Conservation (phyloP, 768 basidiomycete species). For the Russula emetica region DNA sequence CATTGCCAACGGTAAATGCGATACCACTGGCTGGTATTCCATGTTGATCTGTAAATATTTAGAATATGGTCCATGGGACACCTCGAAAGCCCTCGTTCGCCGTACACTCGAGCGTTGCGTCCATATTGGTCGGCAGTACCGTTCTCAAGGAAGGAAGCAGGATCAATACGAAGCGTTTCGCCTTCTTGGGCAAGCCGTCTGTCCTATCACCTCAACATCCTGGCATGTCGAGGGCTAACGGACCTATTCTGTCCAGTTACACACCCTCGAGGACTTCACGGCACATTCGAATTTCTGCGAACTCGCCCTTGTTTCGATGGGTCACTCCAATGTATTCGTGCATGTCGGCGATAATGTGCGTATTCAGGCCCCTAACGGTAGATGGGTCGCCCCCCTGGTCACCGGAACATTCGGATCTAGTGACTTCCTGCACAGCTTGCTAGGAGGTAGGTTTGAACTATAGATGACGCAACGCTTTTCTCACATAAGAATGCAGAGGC, state of each 20-base stretch:
- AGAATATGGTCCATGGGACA: slow-evolving; percentile 82
- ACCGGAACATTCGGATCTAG: slow-evolving; percentile 78
- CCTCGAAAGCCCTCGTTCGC: slow-evolving; percentile 73
- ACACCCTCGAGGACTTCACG: slow-evolving; percentile 81
- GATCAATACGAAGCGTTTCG: slow-evolving; percentile 79
- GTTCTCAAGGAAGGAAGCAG: slow-evolving; percentile 52
- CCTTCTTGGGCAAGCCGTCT: slow-evolving; percentile 65
- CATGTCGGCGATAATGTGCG: slow-evolving; percentile 82
- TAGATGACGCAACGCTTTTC: neutral
- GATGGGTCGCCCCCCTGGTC: slow-evolving; percentile 73
- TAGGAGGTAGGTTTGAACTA: slow-evolving; percentile 52
- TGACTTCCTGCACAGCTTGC: slow-evolving; percentile 74
- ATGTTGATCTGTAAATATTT: neutral
- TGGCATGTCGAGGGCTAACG: neutral
- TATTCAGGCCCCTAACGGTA: slow-evolving; percentile 69
- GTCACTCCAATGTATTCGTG: slow-evolving; percentile 70
- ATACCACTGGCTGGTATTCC: neutral
- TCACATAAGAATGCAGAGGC: slow-evolving; percentile 43
- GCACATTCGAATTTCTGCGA: slow-evolving; percentile 93
- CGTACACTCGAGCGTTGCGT: slow-evolving; percentile 76
- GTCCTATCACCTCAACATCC: neutral
- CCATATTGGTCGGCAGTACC: slow-evolving; percentile 63
- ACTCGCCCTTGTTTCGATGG: slow-evolving; percentile 68
- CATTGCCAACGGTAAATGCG: slow-evolving; percentile 24
- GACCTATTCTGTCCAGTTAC: slow-evolving; percentile 44